Evolutionary conservation across 2,329 filamentous ascomycete species (phyloP), one percentile per base, ranked within the genome.

Genomic region (Trichoderma brevicompactum): DNA sequence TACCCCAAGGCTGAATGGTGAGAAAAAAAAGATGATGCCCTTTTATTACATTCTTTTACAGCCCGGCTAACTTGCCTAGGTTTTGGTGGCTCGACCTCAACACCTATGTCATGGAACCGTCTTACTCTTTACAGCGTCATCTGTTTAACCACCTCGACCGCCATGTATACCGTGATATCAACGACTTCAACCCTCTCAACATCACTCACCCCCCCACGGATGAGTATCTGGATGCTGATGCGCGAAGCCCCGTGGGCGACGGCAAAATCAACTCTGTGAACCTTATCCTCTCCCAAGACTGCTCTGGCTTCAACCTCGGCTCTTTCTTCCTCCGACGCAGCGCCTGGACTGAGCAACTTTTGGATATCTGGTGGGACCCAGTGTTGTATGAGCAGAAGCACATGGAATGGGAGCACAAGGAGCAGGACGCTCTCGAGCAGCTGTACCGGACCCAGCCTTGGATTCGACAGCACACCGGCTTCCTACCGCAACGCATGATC

Each of bases 71-170:
- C 32, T 10, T 19, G 8, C 34, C 17, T 74, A 97, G 94, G 94
- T 95, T 99, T 74, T 99, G 95, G 95, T 99, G 95, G 94, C 84
- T 99, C 65, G 95, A 99, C 77, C 86, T 98, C 44, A 96, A 97
- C 80, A 99, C 95, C 3, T 96, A 94, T 79, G 89, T 99, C 77
- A 99, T 99, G 95, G 95, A 99, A 75, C 92, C 93, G 3, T 89
- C 87, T 19, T 92, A 93, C 77, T 97, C 94, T 9, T 84, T 99
- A 19, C 94, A 98, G 76, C 83, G 85, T 49, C 94, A 99, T 77
- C 87, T 99, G 72, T 97, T 99, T 83, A 87, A 94, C 77, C 79
- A 91, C 67, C 85, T 99, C 54, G 82, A 84, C 59, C 82, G 86
- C 54, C 85, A 90, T 70, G 88, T 91, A 15, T 97, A 98, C 80